Conservation (phyloP, 495 filamentous ascomycete genomes). For the Penicillium goetzii region DNA sequence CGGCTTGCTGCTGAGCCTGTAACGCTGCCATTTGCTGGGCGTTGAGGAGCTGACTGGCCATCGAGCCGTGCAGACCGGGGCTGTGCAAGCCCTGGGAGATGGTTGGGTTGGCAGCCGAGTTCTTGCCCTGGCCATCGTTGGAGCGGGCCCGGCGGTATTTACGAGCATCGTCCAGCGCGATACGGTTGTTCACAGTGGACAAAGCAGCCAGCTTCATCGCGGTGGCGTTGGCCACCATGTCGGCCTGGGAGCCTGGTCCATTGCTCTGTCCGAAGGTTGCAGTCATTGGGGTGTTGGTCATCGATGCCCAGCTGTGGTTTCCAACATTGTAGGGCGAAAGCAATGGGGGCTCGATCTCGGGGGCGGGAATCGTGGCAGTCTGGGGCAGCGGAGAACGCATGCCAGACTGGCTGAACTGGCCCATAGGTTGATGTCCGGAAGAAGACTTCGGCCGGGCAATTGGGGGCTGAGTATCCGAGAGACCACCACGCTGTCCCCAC, state of each 20-base stretch:
- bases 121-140: slow-evolving; percentile 72
- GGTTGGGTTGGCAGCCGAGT: slow-evolving; percentile 43
- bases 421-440: slow-evolving; percentile 88
- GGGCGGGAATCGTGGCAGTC: slow-evolving; percentile 76
- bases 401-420: slow-evolving; percentile 89
- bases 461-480: slow-evolving; percentile 57
- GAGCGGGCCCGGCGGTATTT: slow-evolving; percentile 92
- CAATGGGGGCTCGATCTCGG: slow-evolving; percentile 79
- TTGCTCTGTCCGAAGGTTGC: slow-evolving; percentile 68
- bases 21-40: slow-evolving; percentile 85
- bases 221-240: slow-evolving; percentile 98
- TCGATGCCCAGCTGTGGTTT: slow-evolving; percentile 95
- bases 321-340: slow-evolving; percentile 85
- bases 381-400: slow-evolving; percentile 86
- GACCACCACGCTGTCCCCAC: slow-evolving; percentile 64
- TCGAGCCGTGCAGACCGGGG: slow-evolving; percentile 64
- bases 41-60: slow-evolving; percentile 84
- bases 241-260: slow-evolving; percentile 68
- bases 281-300: slow-evolving; percentile 97
- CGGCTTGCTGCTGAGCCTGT: slow-evolving; percentile 80
- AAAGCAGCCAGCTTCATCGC: slow-evolving; percentile 98
- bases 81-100: slow-evolving; percentile 57
- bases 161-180: slow-evolving; percentile 92
- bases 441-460: slow-evolving; percentile 85
- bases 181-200: slow-evolving; percentile 97